A percentile compares a stretch with the other conserved stretches of the same genome.
Conservation (phyloP, 352 stramenopile genomes). For the Phytophthora megakarya region DNA sequence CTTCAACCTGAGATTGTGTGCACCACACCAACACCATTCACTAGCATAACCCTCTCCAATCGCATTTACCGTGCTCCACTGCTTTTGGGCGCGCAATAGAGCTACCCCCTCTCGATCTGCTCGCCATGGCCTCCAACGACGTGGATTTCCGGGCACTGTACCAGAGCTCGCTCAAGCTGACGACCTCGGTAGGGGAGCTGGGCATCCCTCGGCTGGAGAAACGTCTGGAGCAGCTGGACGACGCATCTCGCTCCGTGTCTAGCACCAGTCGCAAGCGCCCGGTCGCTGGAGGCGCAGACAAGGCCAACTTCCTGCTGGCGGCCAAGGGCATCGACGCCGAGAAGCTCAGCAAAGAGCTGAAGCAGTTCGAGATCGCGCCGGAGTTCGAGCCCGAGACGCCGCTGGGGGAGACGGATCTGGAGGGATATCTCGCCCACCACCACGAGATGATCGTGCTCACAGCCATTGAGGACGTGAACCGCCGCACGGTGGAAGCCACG, state of each 20-base stretch:
- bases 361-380: slow-evolving; percentile 76
- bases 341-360: slow-evolving; percentile 84
- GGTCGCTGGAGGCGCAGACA: slow-evolving; percentile 47
- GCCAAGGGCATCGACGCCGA: slow-evolving; percentile 87
- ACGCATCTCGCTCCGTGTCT: slow-evolving; percentile 62
- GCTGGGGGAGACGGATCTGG: slow-evolving; percentile 85
- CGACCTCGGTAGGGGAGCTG: slow-evolving; percentile 71
- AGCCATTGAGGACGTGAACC: slow-evolving; percentile 88
- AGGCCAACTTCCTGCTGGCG: slow-evolving; percentile 85
- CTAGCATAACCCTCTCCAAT: slow-evolving; percentile 10
- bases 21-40: background rate
- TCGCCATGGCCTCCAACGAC: slow-evolving; percentile 51
- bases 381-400: slow-evolving; percentile 81
- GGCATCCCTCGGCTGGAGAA: slow-evolving; percentile 81
- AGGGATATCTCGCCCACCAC: slow-evolving; percentile 89
- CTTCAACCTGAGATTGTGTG: background rate
- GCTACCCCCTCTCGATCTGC: slow-evolving; percentile 9
- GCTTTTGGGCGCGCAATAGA: slow-evolving; percentile 17
- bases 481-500: slow-evolving; percentile 75
- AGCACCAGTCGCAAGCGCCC: slow-evolving; percentile 64
- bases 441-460: slow-evolving; percentile 92
- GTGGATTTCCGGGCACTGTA: slow-evolving; percentile 88
- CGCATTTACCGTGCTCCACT: slow-evolving; percentile 28
- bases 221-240: slow-evolving; percentile 81
- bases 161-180: slow-evolving; percentile 88